A percentile compares a stretch with the other conserved stretches of the same genome.
phyloP scores from a whole-genome alignment of 129 eudicot species.

The Centaurea solstitialis region DNA sequence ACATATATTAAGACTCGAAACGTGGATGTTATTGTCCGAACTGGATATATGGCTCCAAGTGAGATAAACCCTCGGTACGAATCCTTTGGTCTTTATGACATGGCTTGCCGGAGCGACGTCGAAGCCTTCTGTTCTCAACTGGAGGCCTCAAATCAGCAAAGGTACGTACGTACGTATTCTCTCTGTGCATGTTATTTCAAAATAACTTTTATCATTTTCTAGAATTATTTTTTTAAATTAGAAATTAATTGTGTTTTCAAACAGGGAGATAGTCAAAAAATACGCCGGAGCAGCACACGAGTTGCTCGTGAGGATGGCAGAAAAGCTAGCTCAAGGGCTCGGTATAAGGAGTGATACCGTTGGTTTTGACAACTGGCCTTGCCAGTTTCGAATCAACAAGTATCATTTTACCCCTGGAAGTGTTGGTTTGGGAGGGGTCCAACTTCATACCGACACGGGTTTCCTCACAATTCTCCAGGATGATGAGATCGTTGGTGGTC shows the following conservation, averaged over 20 bases:
- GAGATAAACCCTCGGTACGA: constrained; percentile 33
- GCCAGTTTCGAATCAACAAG: constrained; percentile 48
- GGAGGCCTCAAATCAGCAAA: constrained; percentile 30
- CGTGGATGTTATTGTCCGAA: no score
- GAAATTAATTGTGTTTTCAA: no score
- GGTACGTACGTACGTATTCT: no score
- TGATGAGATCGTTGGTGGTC: constrained; percentile 43
- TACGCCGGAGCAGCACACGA: constrained; percentile 39
- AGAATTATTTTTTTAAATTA: neutral
- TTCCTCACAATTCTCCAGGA: constrained; percentile 48
- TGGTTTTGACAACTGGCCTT: constrained; percentile 34
- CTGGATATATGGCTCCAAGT: constrained; percentile 17
- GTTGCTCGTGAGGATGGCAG: constrained; percentile 24
- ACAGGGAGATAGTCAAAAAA: constrained; percentile 31
- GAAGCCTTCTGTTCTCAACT: constrained; percentile 35
- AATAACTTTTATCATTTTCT: neutral
- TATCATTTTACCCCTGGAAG: constrained; percentile 36
- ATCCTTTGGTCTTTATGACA: constrained; percentile 37
- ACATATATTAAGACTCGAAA: no score
- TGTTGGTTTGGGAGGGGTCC: constrained; percentile 37
- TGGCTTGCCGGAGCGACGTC: constrained; percentile 15
- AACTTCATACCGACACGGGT: constrained; percentile 44
- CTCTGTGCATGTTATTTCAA: no score
- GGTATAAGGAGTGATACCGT: constrained; percentile 9
- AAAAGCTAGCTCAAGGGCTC: constrained; percentile 22